phyloP scores from a whole-genome alignment of 495 filamentous ascomycete genomes.

The Margaritispora aquatica region DNA sequence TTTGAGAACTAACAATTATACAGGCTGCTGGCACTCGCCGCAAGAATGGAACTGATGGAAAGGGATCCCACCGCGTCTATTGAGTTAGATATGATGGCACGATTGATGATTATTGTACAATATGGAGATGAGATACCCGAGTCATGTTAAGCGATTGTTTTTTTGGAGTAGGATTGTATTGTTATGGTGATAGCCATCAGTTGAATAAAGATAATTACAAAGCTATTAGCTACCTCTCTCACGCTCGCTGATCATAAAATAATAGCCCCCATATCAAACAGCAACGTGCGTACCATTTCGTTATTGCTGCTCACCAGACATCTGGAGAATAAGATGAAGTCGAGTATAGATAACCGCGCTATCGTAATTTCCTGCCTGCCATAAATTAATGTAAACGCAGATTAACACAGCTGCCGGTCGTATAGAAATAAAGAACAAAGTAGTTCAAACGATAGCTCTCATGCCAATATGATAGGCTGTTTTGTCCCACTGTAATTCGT shows the following conservation, averaged over 20 bases:
- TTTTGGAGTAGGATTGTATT: conserved; percentile 1
- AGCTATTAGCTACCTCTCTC: not conserved
- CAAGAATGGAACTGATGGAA: conserved; percentile 68
- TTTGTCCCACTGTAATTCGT: conserved; percentile 26
- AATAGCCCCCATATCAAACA: not conserved
- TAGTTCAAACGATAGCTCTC: conserved; percentile 7
- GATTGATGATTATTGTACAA: not conserved
- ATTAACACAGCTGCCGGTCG: no score
- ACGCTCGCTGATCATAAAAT: not conserved
- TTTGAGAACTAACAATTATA: conserved; percentile 42
- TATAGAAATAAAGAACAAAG: not conserved
- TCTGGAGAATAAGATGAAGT: not conserved
- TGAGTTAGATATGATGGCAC: not conserved
- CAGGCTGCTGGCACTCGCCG: conserved; percentile 68
- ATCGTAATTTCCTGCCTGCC: no score
- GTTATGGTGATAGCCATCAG: not conserved
- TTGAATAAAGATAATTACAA: not conserved
- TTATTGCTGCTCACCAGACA: not conserved
- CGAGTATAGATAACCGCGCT: no score
- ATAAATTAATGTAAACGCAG: no score
- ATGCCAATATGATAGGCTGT: conserved; percentile 15
- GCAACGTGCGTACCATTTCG: not conserved
- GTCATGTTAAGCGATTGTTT: not conserved
- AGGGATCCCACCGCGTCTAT: conserved; percentile 33
- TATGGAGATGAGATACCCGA: conserved; percentile 1